phyloP scores from a whole-genome alignment of 2,329 filamentous ascomycete genomes.

The Colletotrichum sp. region DNA sequence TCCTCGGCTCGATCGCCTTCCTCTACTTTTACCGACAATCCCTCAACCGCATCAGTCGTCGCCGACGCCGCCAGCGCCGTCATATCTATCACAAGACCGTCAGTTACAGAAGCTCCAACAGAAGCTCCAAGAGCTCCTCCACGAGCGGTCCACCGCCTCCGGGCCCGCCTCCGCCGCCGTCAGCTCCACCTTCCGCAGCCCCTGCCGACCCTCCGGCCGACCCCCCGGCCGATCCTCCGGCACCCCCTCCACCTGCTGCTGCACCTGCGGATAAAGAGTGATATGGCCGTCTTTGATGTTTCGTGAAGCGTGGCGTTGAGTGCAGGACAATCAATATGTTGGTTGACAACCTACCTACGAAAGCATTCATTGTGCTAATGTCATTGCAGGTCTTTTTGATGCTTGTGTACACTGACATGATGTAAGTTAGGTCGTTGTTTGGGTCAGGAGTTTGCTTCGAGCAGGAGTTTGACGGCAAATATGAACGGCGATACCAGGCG shows the following conservation, averaged over 20 bases:
- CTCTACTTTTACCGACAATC: constrained; percentile 44
- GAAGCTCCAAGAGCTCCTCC: constrained; percentile 38
- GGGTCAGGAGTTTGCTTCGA: neutral
- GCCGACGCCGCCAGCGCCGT: constrained; percentile 25
- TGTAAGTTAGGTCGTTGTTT: neutral
- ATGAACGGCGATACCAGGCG: neutral
- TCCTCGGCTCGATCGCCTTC: constrained; percentile 41
- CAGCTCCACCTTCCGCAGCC: neutral
- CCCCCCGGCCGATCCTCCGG: neutral
- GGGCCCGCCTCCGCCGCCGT: neutral
- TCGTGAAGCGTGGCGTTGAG: neutral
- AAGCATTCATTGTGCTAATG: neutral
- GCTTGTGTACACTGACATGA: neutral
- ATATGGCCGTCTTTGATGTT: neutral
- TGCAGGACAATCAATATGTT: neutral
- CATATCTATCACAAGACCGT: constrained; percentile 28
- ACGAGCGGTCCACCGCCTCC: neutral
- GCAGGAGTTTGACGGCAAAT: neutral
- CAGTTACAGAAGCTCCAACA: constrained; percentile 38
- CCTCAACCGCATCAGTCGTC: constrained; percentile 36
- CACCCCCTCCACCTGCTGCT: neutral
- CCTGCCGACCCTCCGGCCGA: constrained; percentile 1
- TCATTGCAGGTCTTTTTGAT: neutral
- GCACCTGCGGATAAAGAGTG: constrained; percentile 7
- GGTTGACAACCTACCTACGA: neutral